A percentile compares a stretch with the other conserved stretches of the same genome.
Conservation (phyloP, 495 filamentous ascomycete species). For the Lasiosphaeria miniovina region DNA sequence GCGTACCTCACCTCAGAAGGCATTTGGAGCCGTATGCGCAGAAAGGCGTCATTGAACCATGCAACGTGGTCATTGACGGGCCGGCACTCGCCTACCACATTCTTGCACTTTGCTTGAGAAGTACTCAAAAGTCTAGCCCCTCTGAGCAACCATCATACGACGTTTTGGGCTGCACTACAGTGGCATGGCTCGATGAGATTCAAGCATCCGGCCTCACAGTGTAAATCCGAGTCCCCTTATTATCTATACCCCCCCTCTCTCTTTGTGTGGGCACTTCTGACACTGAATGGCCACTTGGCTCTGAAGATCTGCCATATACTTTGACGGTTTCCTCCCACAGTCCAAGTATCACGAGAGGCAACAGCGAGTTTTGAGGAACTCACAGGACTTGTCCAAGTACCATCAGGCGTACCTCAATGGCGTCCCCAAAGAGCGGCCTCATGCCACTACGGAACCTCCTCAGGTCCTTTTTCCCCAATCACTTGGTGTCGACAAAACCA, state of each 20-base stretch:
- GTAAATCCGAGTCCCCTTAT: conserved; percentile 40
- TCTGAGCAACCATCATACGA: conserved; percentile 59
- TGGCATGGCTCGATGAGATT: conserved; percentile 60
- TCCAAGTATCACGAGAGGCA: conserved; percentile 30
- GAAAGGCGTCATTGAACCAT: conserved; percentile 39
- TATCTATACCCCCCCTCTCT: neutral
- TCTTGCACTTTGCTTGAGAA: conserved; percentile 50
- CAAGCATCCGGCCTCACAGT: conserved; percentile 50
- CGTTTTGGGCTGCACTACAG: conserved; percentile 54
- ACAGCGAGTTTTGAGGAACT: conserved; percentile 23
- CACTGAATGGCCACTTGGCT: conserved; percentile 11
- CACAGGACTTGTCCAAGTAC: conserved; percentile 24
- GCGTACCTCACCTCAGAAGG: conserved; percentile 61
- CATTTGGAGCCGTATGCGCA: conserved; percentile 58
- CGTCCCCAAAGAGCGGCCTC: conserved; percentile 14
- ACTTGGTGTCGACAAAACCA: conserved; percentile 8
- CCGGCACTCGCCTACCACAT: conserved; percentile 73
- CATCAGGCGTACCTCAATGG: conserved; percentile 15
- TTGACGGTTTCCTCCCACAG: conserved; percentile 70
- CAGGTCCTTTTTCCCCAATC: conserved; percentile 21
- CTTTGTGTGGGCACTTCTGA: neutral
- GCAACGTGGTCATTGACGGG: conserved; percentile 66
- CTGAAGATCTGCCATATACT: conserved; percentile 60
- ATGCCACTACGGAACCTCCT: neutral
- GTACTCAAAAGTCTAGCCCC: conserved; percentile 34